Percentiles rank a stretch among this genome's conserved stretches.
phyloP scores from a whole-genome alignment of 352 stramenopile species.

The Globisporangium polare region DNA sequence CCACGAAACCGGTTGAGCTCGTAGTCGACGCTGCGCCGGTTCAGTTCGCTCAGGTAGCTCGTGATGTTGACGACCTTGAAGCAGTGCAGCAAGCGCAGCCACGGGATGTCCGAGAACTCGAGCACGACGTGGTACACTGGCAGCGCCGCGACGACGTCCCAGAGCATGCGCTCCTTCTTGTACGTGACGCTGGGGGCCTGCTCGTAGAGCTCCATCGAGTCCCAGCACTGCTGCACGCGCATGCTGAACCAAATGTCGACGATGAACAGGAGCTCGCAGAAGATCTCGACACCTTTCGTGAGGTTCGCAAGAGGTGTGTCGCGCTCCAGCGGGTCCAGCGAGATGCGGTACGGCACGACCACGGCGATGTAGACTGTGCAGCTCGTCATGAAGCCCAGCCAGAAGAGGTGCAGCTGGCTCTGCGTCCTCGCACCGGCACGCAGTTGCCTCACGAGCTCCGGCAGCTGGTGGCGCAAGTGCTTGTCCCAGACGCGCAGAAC shows the following conservation, averaged over 20 bases:
- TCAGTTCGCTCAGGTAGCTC: conserved; percentile 52
- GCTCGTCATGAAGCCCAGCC: conserved; percentile 28
- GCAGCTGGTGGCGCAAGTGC: neutral
- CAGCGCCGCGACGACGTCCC: conserved; percentile 33
- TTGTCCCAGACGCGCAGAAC: neutral
- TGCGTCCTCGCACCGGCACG: conserved; percentile 32
- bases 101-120: conserved; percentile 26
- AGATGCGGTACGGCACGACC: conserved; percentile 48
- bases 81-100: conserved; percentile 35
- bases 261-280: conserved; percentile 42
- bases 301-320: conserved; percentile 8
- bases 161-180: conserved; percentile 37
- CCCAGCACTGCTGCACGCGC: conserved; percentile 25
- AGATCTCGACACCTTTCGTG: conserved; percentile 18
- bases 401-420: conserved; percentile 38
- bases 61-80: conserved; percentile 50
- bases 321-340: conserved; percentile 32
- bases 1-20: conserved; percentile 46
- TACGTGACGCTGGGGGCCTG: conserved; percentile 32
- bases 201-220: conserved; percentile 54
- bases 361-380: conserved; percentile 38
- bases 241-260: conserved; percentile 52
- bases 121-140: conserved; percentile 39
- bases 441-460: conserved; percentile 11
- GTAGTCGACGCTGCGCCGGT: conserved; percentile 46